These are phyloP conservation scores for Monilinia polystroma DNA, from an alignment of 2,329 filamentous ascomycete genomes.

Conservation along the genomic window DNA sequence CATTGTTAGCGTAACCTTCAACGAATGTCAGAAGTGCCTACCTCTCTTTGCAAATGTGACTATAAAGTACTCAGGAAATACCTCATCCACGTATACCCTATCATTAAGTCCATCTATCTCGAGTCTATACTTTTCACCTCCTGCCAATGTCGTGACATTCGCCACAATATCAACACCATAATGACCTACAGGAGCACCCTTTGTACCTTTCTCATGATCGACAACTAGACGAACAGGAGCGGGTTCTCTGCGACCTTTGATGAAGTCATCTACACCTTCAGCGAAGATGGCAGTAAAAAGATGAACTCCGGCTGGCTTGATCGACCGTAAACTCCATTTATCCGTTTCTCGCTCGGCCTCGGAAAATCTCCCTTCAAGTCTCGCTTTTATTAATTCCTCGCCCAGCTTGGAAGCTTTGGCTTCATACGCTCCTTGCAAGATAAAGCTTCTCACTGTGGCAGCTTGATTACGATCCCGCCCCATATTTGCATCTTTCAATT, in stretches of 20 bases:
- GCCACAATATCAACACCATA: conserved; percentile 71
- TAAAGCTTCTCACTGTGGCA: conserved; percentile 64
- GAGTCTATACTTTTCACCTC: conserved; percentile 55
- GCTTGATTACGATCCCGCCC: conserved; percentile 50
- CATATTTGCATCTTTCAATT: conserved; percentile 56
- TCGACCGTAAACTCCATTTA: conserved; percentile 76
- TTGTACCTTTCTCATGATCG: conserved; percentile 65
- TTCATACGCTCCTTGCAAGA: conserved; percentile 74
- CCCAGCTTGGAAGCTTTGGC: conserved; percentile 72
- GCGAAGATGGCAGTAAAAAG: conserved; percentile 70
- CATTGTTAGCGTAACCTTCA: conserved; percentile 40
- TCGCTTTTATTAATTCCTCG: conserved; percentile 84
- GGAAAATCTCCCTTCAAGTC: conserved; percentile 79
- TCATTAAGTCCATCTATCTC: conserved; percentile 66
- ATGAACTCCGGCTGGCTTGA: conserved; percentile 59
- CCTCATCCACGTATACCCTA: conserved; percentile 69
- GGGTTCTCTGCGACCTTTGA: conserved; percentile 64
- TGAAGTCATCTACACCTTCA: conserved; percentile 60
- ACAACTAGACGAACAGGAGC: conserved; percentile 71
- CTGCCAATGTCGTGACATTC: conserved; percentile 54
- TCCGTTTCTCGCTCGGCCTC: conserved; percentile 80
- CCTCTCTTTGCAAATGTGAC: conserved; percentile 71
- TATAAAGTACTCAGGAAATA: conserved; percentile 70
- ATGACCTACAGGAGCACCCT: conserved; percentile 63
- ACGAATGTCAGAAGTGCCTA: conserved; percentile 45